These are phyloP conservation scores for Trypanosoma caninum DNA, from an alignment of 208 protist species.

Conservation along the genomic window DNA sequence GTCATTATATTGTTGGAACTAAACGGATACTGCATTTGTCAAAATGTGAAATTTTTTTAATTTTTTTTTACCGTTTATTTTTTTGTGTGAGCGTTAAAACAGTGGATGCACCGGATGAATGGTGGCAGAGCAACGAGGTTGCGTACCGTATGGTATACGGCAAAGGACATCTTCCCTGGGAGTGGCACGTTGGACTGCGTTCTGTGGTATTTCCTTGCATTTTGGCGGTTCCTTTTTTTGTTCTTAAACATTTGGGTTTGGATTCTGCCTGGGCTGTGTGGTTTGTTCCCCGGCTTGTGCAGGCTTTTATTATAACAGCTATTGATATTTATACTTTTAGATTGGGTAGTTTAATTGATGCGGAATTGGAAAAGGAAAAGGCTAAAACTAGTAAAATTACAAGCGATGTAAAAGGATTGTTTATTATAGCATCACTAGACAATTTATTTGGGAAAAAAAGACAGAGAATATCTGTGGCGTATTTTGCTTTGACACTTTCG, in stretches of 20 bases:
- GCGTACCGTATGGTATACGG: slow-evolving; percentile 81
- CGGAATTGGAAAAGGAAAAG: background rate
- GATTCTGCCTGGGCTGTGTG: slow-evolving; percentile 60
- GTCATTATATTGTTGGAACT: too few species aligned
- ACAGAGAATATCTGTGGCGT: slow-evolving; percentile 1
- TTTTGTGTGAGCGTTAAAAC: slow-evolving; percentile 45
- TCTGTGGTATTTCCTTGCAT: slow-evolving; percentile 67
- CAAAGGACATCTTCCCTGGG: slow-evolving; percentile 76
- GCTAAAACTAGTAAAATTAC: background rate
- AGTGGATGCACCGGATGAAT: slow-evolving; percentile 77
- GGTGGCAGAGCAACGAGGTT: slow-evolving; percentile 86
- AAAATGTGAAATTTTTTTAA: slow-evolving; percentile 5
- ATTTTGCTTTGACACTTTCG: slow-evolving; percentile 23
- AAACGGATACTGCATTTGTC: slow-evolving; percentile 3
- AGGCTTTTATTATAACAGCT: slow-evolving; percentile 35
- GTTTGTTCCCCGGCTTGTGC: slow-evolving; percentile 37
- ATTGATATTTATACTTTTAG: slow-evolving; percentile 42
- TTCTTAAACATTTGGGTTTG: slow-evolving; percentile 44
- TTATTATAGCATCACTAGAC: background rate
- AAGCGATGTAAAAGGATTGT: background rate
- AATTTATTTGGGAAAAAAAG: background rate
- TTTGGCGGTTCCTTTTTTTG: slow-evolving; percentile 46
- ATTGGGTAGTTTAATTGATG: slow-evolving; percentile 26
- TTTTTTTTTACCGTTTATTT: slow-evolving; percentile 47
- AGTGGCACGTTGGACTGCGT: slow-evolving; percentile 72